These are phyloP conservation scores for Microglena sp. DNA, from an alignment of 139 green algal genomes.

Conservation along the genomic window DNA sequence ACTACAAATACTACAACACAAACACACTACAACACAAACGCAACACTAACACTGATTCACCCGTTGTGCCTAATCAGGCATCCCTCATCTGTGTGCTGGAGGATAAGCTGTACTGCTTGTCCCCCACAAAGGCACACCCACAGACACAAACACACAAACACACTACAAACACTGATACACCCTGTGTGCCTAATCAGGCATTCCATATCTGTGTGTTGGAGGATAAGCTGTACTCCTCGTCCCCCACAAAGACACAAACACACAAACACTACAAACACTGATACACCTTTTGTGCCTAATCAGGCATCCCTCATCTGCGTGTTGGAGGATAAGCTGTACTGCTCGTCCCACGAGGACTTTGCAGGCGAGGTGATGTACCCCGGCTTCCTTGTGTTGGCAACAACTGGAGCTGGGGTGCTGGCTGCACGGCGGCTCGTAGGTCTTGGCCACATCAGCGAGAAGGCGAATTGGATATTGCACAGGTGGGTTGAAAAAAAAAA, in stretches of 20 bases:
- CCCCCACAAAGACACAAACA: neutral
- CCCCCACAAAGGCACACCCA: neutral
- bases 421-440: conserved; percentile 25
- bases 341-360: conserved; percentile 20
- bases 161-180: neutral
- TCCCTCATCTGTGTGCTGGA: conserved; percentile 58
- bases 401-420: conserved; percentile 57
- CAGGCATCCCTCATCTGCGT: conserved; percentile 51
- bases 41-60: neutral
- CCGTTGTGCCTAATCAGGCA: too few species aligned
- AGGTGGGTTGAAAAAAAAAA: too few species aligned
- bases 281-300: conserved; percentile 24
- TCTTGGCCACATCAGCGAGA: conserved; percentile 13
- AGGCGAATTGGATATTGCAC: too few species aligned
- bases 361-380: conserved; percentile 16
- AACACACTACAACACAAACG: neutral
- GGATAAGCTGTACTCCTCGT: conserved; percentile 41
- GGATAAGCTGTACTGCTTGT: conserved; percentile 37
- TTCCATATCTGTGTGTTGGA: conserved; percentile 61
- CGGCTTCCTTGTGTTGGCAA: conserved; percentile 74
- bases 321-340: conserved; percentile 61
- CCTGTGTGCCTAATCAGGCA: conserved; percentile 37
- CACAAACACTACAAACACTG: neutral
- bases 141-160: neutral
- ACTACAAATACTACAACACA: neutral